These are phyloP conservation scores for Neonectria coccinea DNA, from an alignment of 2,329 filamentous ascomycete genomes.

Conservation along the genomic window DNA sequence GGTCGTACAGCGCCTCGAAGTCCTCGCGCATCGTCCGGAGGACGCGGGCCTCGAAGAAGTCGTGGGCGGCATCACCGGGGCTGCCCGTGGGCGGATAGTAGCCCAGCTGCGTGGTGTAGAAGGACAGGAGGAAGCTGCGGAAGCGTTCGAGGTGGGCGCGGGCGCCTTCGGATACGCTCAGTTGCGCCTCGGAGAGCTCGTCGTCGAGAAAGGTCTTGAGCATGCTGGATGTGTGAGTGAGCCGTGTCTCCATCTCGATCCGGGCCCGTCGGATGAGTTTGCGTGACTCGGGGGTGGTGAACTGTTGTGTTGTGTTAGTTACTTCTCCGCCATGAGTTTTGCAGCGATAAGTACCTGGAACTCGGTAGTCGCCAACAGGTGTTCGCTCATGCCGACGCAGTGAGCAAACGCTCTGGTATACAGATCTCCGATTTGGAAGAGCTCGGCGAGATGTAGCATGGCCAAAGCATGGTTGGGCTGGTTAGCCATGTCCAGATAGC, in stretches of 20 bases:
- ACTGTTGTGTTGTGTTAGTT: slow-evolving; percentile 55
- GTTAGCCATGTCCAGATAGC: slow-evolving; percentile 75
- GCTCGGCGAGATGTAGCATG: slow-evolving; percentile 75
- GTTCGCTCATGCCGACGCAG: slow-evolving; percentile 81
- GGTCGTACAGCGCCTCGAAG: slow-evolving; percentile 77
- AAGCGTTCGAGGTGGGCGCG: slow-evolving; percentile 79
- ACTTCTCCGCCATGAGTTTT: slow-evolving; percentile 16
- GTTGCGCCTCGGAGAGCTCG: slow-evolving; percentile 73
- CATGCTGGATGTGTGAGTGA: slow-evolving; percentile 68
- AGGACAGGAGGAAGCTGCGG: slow-evolving; percentile 73
- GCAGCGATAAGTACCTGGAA: slow-evolving; percentile 64
- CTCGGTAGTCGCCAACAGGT: slow-evolving; percentile 66
- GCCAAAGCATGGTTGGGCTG: slow-evolving; percentile 77
- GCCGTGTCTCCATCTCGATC: slow-evolving; percentile 72
- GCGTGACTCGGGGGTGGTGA: slow-evolving; percentile 65
- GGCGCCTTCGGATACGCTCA: slow-evolving; percentile 72
- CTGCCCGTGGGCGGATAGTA: slow-evolving; percentile 73
- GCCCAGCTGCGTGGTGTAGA: slow-evolving; percentile 75
- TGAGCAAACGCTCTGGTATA: slow-evolving; percentile 82
- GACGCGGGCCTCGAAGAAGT: slow-evolving; percentile 67
- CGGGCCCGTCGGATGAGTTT: slow-evolving; percentile 73
- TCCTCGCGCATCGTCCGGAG: slow-evolving; percentile 74
- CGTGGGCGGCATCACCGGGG: slow-evolving; percentile 46
- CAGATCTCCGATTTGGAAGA: slow-evolving; percentile 70
- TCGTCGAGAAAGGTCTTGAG: slow-evolving; percentile 77